These are phyloP conservation scores for Wickerhamomyces sp. DNA, from an alignment of 1,139 yeast species.

Conservation along the genomic window DNA sequence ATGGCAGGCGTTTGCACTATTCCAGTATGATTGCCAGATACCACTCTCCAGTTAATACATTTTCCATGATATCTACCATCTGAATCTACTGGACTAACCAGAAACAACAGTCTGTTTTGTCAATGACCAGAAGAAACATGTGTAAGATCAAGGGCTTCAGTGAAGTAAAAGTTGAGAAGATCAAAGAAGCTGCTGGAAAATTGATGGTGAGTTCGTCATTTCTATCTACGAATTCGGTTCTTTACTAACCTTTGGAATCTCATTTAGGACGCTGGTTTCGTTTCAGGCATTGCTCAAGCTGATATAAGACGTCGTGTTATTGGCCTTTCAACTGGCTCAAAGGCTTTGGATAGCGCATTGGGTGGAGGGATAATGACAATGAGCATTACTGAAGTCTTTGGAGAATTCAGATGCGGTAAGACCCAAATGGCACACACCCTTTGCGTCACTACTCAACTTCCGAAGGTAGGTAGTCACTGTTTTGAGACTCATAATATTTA, in stretches of 20 bases:
- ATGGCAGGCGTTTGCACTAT: conserved; percentile 51
- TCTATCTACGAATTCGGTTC: not conserved
- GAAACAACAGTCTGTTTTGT: conserved; percentile 37
- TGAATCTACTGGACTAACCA: not conserved
- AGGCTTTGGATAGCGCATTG: conserved; percentile 45
- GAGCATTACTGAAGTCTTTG: conserved; percentile 61
- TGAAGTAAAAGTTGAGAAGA: conserved; percentile 56
- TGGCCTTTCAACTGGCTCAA: conserved; percentile 49
- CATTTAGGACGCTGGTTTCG: conserved; percentile 39
- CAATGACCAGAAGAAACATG: conserved; percentile 49
- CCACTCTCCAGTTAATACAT: no score
- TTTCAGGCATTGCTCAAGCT: conserved; percentile 48
- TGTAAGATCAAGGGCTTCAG: conserved; percentile 51
- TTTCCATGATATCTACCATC: not conserved
- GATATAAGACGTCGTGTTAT: conserved; percentile 43
- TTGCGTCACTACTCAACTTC: conserved; percentile 55
- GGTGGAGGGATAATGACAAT: conserved; percentile 60
- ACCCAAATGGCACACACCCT: conserved; percentile 57
- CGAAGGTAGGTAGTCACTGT: conserved; percentile 28
- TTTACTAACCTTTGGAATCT: not conserved
- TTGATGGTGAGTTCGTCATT: conserved; percentile 28
- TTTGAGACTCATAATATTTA: not conserved
- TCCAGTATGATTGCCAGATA: conserved; percentile 32
- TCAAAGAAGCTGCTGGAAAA: conserved; percentile 56
- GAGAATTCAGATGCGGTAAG: conserved; percentile 59